Conservation (phyloP, 805 yeast genomes). For the Wickerhamiella kurtzmanii region DNA sequence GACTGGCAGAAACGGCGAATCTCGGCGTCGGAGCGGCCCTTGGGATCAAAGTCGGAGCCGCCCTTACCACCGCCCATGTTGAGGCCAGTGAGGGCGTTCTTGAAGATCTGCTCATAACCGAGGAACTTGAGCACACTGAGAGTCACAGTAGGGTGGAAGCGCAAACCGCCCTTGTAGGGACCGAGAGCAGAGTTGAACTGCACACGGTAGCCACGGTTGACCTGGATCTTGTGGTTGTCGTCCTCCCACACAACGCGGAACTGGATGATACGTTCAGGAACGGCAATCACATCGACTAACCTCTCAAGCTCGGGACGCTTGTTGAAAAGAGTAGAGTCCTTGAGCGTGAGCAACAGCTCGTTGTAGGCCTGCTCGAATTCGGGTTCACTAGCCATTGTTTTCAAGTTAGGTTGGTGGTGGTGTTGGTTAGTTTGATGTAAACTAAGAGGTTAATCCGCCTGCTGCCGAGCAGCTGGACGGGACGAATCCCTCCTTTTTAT, state of each 20-base stretch:
- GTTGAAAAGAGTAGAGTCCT: slow-evolving; percentile 80
- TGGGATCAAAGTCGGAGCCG: slow-evolving; percentile 96
- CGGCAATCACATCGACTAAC: slow-evolving; percentile 77
- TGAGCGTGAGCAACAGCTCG: slow-evolving; percentile 77
- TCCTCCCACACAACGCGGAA: slow-evolving; percentile 98
- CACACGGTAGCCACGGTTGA: slow-evolving; percentile 95
- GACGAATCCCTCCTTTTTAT: neutral
- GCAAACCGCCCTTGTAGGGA: slow-evolving; percentile 97
- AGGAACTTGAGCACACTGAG: slow-evolving; percentile 87
- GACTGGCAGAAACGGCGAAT: slow-evolving; percentile 94
- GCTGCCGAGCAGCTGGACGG: neutral
- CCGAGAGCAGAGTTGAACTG: slow-evolving; percentile 97
- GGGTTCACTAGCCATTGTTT: slow-evolving; percentile 50
- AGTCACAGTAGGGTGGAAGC: slow-evolving; percentile 96
- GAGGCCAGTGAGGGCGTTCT: slow-evolving; percentile 93
- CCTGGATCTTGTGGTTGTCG: slow-evolving; percentile 81
- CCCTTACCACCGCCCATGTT: slow-evolving; percentile 99
- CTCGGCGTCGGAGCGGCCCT: slow-evolving; percentile 84
- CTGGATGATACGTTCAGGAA: slow-evolving; percentile 92
- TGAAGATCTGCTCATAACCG: slow-evolving; percentile 97
- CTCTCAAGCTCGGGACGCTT: slow-evolving; percentile 82
- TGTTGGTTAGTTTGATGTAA: neutral
- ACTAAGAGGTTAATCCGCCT: too few relatives aligned
- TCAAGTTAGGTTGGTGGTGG: neutral
- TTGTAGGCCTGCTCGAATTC: slow-evolving; percentile 98